A percentile compares a stretch with the other conserved stretches of the same genome.
phyloP scores from a whole-genome alignment of 2,329 filamentous ascomycete species.

The Lomentospora prolificans region DNA sequence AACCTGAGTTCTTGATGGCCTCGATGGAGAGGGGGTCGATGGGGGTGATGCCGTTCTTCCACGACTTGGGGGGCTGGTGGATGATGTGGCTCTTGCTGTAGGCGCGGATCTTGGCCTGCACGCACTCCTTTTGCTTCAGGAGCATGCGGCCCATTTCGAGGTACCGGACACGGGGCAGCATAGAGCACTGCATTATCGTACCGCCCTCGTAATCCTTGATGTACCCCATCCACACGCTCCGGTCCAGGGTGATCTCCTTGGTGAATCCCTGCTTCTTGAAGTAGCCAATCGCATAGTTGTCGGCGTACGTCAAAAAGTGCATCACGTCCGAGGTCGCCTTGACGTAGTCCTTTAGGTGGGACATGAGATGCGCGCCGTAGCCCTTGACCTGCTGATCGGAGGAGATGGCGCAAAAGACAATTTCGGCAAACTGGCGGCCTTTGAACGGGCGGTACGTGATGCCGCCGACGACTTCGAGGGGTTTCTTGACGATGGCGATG shows the following conservation, averaged over 20 bases:
- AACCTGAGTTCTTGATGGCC: constrained; percentile 84
- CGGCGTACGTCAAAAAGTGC: constrained; percentile 97
- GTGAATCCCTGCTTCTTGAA: constrained; percentile 99
- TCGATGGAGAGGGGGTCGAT: constrained; percentile 83
- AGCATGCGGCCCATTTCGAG: constrained; percentile 89
- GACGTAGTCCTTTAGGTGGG: constrained; percentile 94
- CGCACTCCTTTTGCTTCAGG: constrained; percentile 91
- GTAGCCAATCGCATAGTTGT: constrained; percentile 98
- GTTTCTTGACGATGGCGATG: constrained; percentile 95
- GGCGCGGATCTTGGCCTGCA: constrained; percentile 88
- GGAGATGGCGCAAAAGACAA: constrained; percentile 96
- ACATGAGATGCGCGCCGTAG: constrained; percentile 96
- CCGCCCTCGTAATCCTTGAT: constrained; percentile 99
- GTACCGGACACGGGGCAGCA: constrained; percentile 91
- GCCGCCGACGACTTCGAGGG: constrained; percentile 87
- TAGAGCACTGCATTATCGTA: constrained; percentile 98
- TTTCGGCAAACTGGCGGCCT: constrained; percentile 86
- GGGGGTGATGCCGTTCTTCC: constrained; percentile 62
- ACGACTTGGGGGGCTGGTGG: constrained; percentile 75
- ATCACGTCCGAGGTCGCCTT: constrained; percentile 94
- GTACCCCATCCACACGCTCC: constrained; percentile 94
- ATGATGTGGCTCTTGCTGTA: constrained; percentile 83
- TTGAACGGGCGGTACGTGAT: constrained; percentile 96
- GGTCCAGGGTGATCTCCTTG: constrained; percentile 91
- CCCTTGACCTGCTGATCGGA: constrained; percentile 98